Conservation (phyloP, 2,329 filamentous ascomycete genomes). For the Dothistroma pini region DNA sequence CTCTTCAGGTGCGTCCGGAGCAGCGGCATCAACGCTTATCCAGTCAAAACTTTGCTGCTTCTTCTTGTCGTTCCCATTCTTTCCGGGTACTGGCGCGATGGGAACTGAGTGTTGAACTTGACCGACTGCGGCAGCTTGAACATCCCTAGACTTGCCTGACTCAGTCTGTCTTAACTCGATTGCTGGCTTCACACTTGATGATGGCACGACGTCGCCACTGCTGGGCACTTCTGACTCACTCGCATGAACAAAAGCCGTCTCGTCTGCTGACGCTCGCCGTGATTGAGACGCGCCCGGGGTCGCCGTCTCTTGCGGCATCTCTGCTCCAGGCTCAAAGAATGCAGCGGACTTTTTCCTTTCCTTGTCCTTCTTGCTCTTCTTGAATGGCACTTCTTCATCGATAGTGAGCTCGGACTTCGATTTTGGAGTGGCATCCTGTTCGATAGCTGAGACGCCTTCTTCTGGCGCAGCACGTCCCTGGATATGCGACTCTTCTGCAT, state of each 20-base stretch:
- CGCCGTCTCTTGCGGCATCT: background rate
- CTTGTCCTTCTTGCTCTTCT: conserved; percentile 28
- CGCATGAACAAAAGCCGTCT: background rate
- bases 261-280: conserved; percentile 4
- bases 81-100: conserved; percentile 7
- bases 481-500: background rate
- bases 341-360: conserved; percentile 29
- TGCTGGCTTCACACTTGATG: background rate
- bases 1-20: background rate
- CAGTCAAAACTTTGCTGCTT: conserved; percentile 11
- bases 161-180: background rate
- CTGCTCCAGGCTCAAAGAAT: background rate
- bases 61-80: conserved; percentile 24
- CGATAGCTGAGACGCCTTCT: background rate
- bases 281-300: background rate
- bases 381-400: background rate
- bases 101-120: conserved; percentile 9
- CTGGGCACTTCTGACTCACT: background rate
- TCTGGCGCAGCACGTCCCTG: background rate
- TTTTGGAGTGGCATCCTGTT: background rate
- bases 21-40: background rate
- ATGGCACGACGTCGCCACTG: too few relatives aligned
- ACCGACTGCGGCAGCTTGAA: conserved; percentile 2
- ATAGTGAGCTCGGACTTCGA: background rate
- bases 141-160: background rate